Conservation (phyloP, 768 basidiomycete species). For the Hysterangium stoloniferum region DNA sequence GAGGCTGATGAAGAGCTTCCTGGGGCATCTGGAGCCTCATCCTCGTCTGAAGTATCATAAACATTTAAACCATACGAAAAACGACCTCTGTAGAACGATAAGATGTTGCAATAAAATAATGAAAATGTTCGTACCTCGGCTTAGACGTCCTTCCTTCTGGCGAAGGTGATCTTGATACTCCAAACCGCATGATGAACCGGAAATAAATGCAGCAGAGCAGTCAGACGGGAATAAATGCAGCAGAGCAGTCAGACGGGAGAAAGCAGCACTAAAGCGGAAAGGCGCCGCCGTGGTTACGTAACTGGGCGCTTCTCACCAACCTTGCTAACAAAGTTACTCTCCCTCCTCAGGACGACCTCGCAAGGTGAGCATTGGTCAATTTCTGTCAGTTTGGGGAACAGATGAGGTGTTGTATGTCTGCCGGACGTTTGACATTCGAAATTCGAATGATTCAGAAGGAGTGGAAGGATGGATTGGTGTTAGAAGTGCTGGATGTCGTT, state of each 20-base stretch:
- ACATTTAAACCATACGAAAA: slow-evolving; percentile 13
- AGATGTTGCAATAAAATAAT: not conserved
- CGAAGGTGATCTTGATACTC: slow-evolving; percentile 6
- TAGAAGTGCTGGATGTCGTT: slow-evolving; percentile 1
- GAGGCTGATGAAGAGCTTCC: slow-evolving; percentile 26
- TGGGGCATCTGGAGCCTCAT: slow-evolving; percentile 16
- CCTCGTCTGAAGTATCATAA: slow-evolving; percentile 38
- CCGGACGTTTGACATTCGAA: not conserved
- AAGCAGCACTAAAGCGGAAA: not conserved
- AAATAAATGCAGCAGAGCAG: not conserved
- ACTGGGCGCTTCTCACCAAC: too few species aligned
- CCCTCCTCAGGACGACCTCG: not conserved
- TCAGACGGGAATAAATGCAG: not conserved
- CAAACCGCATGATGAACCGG: slow-evolving; percentile 3
- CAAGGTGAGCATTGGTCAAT: not conserved
- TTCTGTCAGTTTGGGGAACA: not conserved
- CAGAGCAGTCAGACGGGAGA: not conserved
- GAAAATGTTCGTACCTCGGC: not conserved
- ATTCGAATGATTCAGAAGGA: not conserved
- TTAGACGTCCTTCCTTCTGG: not conserved
- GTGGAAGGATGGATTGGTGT: not conserved
- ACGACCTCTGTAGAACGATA: not conserved
- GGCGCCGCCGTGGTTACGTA: not conserved
- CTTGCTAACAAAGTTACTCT: not conserved
- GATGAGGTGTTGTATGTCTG: not conserved